Base-by-base conservation (phyloP, 495 filamentous ascomycete species). In the Aspergillus olivimuriae region DNA sequence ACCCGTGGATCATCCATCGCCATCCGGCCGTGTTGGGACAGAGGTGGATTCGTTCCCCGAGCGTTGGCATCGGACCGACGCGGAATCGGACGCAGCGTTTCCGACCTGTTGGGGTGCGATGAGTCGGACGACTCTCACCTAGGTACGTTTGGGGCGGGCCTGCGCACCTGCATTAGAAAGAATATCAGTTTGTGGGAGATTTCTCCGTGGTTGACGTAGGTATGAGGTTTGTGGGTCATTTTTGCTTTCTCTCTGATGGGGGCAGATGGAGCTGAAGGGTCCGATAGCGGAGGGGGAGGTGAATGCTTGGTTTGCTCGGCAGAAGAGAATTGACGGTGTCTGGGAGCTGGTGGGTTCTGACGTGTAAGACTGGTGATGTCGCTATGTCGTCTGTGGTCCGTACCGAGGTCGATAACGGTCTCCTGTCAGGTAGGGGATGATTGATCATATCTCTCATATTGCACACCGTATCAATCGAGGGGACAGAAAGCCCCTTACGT, bases 101-200 rank as follows among this genome's bases (percentile, higher is more conserved):
- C 38, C 24, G 16, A 16, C 38, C 4, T 7, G 38, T 5, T 55
- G 76, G 23, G 75, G 74, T 48, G 60, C 64, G 33, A 83, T 81
- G 73, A 74, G 76, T 47, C 75, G 74, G 11, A 65, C 53, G 22
- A 75, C 84, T 70, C 62, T 83, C 45, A n/a, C n/a, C n/a, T n/a
- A n/a, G n/a, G n/a, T n/a, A 79, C 82, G 26, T 87, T 83, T 66
- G 82, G 83, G 1, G 73, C 76, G 2, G 83, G 83, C 1, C 62
- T 70, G 12, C 56, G 82, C 34, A 78, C 76, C 1, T 87, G 83
- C 50, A 79, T 84, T 35, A 83, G 83, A 4, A 77, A 78, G 75
- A 87, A 90, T 50, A 87, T 92, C 46, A 80, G 76, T 19, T 53
- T 89, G 52, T 53, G 87, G 59, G 87, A 90, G 73, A 83, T 90